Evolutionary conservation across 1,284 basidiomycete genomes (phyloP), one percentile per base, ranked within the genome.

Genomic region (Ceratobasidium papillatum): DNA sequence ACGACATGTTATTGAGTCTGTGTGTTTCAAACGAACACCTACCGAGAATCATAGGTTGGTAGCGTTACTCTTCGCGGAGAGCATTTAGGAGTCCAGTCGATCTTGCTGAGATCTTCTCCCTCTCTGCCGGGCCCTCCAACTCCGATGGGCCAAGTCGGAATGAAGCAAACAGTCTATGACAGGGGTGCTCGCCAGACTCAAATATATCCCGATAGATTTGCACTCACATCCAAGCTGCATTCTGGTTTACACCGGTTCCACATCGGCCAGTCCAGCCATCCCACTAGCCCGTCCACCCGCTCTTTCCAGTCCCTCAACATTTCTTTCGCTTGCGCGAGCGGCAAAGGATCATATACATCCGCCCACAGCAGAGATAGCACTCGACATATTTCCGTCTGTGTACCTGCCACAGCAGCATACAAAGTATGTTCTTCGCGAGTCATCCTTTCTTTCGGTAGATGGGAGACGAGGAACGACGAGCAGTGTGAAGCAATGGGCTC

Each of bases 71-170:
- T 41, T 59, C 38, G 47, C 19, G 54, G 41, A 30, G 59, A 22
- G 30, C 66, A 71, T 34, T 71, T 71, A n/a, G 66, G 66, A 27
- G 66, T 71, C 66, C 66, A 71, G 32, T 71, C 38, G n/a, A 71
- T 49, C 54, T 59, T 59, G 25, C 34, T 59, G 43, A 71, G 66
- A 22, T 71, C 66, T 45, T 59, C 66, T 30, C 47, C 66, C 12
- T 38, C 52, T 17, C 25, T 25, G 25, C 51, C 51, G 43, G 22
- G 38, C 1, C 25, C 11, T 59, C 66, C 66, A 30, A 71, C 19
- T 7, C 66, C 66, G 25, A 41, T 41, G 1, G 66, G 66, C 66
- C 66, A 71, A 41, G 66, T 71, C n/a, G 66, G 66, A n/a, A 71
- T 71, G 22, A 59, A 71, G 56, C 66, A 71, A 32, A 71, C 47